These are phyloP conservation scores for Sclerotinia minor DNA, from an alignment of 2,329 filamentous ascomycete species.

Conservation along the genomic window DNA sequence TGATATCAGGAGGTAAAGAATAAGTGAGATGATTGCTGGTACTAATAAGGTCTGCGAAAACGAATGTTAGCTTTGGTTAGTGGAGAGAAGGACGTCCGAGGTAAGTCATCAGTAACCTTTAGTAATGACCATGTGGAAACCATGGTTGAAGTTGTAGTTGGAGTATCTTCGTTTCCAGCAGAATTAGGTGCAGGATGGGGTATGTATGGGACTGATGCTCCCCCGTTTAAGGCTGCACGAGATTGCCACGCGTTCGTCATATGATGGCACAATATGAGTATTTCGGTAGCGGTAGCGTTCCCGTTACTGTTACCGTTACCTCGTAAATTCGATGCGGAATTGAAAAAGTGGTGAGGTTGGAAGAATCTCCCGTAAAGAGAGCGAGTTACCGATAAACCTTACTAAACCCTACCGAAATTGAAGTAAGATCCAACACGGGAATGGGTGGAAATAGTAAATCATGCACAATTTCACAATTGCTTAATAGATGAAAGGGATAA, in stretches of 20 bases:
- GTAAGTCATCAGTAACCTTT: constrained; percentile 33
- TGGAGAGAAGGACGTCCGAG: background rate
- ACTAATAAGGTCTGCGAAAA: constrained; percentile 63
- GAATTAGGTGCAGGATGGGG: constrained; percentile 40
- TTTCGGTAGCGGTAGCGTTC: too few relatives aligned
- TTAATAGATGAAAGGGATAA: background rate
- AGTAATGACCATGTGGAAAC: constrained; percentile 38
- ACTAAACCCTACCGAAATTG: constrained; percentile 15
- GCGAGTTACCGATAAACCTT: background rate
- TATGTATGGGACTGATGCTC: constrained; percentile 26
- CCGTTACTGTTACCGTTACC: too few relatives aligned
- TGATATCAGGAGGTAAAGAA: constrained; percentile 65
- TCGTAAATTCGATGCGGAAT: background rate
- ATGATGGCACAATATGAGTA: background rate
- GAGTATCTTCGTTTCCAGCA: constrained; percentile 36
- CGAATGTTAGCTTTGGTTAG: constrained; percentile 14
- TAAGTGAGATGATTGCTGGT: constrained; percentile 68
- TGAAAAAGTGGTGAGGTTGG: background rate
- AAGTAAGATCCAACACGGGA: background rate
- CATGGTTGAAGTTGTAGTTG: constrained; percentile 31
- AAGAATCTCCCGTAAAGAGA: background rate
- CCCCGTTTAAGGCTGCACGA: constrained; percentile 8
- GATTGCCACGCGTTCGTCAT: constrained; percentile 22
- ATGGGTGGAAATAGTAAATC: background rate
- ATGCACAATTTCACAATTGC: background rate